Base-by-base conservation (phyloP, 805 yeast genomes). In the Pichia thaimueangensis region DNA sequence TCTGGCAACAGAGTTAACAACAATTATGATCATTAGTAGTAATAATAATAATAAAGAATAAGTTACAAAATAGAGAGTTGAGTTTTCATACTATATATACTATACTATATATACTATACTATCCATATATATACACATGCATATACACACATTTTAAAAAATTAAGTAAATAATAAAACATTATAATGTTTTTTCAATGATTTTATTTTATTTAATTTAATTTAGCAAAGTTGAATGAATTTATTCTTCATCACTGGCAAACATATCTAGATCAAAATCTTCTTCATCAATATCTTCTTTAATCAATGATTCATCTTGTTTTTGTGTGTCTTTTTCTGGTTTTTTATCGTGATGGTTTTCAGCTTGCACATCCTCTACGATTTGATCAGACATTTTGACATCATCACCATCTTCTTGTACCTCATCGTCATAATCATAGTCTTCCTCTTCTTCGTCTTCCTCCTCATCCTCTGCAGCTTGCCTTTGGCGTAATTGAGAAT, bases 401-500 rank as follows among this genome's bases (percentile, higher is more conserved):
- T 46, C 45, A 13, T 42, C 45, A 16, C 39, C 44, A 30, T 42
- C 43, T 11, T 33, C 19, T 12, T 30, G 38, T 2, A 25, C 42
- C 5, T 39, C 48, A 11, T 24, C 40, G 15, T 23, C 35, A 6
- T 39, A 41, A 6, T 28, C 41, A 15, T 45, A 42, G 13, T 47
- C 50, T 15, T 38, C 42, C 21, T 47, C 47, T 30, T 42, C 46
- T 12, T 67, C 75, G 9, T 69, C 76, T 17, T 67, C 85, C 10
- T 76, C 82, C 9, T 71, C 82, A 27, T 74, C 78, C 47, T 79
- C 85, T 39, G 70, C 71, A 6, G 76, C 81, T 56, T 82, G 84
- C 52, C 79, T 72, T 48, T 76, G 78, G 9, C 85, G 87, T 60
- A 85, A 69, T 51, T 81, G 79, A 9, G 87, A 87, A 57, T 86